Evolutionary conservation across 2,329 filamentous ascomycete species (phyloP).

Genomic region (Aspergillus neotritici): DNA sequence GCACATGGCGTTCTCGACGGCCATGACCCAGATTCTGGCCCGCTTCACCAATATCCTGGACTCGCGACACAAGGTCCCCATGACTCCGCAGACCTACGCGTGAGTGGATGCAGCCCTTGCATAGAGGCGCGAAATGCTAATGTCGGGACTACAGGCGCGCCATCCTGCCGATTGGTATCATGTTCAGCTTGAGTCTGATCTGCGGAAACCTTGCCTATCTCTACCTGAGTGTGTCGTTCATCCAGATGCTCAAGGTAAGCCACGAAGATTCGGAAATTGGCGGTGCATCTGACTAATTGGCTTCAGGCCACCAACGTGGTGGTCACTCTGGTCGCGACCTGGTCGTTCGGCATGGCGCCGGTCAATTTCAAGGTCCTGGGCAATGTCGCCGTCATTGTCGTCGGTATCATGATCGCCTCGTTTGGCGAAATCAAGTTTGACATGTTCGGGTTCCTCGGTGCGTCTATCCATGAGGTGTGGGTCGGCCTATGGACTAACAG

Average conservation of each 20-base stretch:
- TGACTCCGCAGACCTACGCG: constrained; percentile 87
- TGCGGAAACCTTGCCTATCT: constrained; percentile 95
- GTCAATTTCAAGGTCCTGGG: constrained; percentile 78
- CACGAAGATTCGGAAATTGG: not conserved
- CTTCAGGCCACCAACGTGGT: constrained; percentile 82
- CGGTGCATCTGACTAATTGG: too few species aligned
- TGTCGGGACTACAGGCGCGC: constrained; percentile 50
- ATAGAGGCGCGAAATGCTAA: not conserved
- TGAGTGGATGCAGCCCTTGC: constrained; percentile 10
- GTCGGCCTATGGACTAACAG: constrained; percentile 47
- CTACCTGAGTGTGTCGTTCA: constrained; percentile 92
- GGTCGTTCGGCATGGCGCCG: constrained; percentile 74
- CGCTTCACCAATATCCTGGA: constrained; percentile 84
- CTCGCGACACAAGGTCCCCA: constrained; percentile 89
- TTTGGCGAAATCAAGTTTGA: constrained; percentile 90
- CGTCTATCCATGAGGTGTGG: constrained; percentile 42
- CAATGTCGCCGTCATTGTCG: constrained; percentile 88
- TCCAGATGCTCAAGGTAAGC: constrained; percentile 93
- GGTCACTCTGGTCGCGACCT: constrained; percentile 80
- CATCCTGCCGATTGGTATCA: constrained; percentile 89
- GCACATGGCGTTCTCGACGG: constrained; percentile 83
- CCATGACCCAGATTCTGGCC: constrained; percentile 89
- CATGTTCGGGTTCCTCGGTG: constrained; percentile 53
- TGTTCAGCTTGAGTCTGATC: constrained; percentile 94
- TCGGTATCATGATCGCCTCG: constrained; percentile 89